phyloP scores from a whole-genome alignment of 805 yeast genomes.

The Starmera quercuum region DNA sequence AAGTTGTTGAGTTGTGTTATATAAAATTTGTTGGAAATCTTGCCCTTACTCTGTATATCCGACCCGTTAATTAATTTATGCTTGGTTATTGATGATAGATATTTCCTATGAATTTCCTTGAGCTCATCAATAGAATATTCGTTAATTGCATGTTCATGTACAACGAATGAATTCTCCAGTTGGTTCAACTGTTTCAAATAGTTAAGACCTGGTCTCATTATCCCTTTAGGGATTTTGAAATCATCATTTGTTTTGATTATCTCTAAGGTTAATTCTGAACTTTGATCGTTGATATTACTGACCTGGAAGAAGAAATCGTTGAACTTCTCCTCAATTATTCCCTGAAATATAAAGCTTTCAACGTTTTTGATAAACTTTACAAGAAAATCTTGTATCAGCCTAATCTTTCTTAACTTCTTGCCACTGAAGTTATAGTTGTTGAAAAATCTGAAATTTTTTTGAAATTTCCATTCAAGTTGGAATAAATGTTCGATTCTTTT shows the following conservation, averaged over 20 bases:
- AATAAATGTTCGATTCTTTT: conserved; percentile 53
- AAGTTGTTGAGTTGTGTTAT: conserved; percentile 34
- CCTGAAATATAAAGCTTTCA: conserved; percentile 22
- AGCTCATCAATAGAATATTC: conserved; percentile 45
- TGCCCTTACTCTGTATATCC: conserved; percentile 22
- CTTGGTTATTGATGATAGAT: conserved; percentile 27
- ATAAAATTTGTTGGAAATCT: conserved; percentile 29
- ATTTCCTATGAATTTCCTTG: conserved; percentile 22
- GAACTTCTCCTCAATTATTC: conserved; percentile 24
- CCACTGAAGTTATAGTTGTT: conserved; percentile 10
- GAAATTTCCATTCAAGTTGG: conserved; percentile 38
- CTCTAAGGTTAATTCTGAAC: conserved; percentile 30
- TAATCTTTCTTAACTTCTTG: conserved; percentile 22
- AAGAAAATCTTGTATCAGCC: conserved; percentile 25
- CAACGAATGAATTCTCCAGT: conserved; percentile 2
- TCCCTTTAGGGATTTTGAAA: conserved; percentile 18
- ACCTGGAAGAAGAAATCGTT: conserved; percentile 25
- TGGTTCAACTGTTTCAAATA: conserved; percentile 14
- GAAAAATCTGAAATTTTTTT: conserved; percentile 21
- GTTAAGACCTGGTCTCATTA: conserved; percentile 22
- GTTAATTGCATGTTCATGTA: conserved; percentile 10
- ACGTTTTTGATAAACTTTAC: conserved; percentile 23
- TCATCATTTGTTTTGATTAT: conserved; percentile 17
- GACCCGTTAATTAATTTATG: conserved; percentile 26
- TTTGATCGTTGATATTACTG: conserved; percentile 18